Conservation (phyloP, 805 yeast genomes). For the Nakazawaea ernobii region DNA sequence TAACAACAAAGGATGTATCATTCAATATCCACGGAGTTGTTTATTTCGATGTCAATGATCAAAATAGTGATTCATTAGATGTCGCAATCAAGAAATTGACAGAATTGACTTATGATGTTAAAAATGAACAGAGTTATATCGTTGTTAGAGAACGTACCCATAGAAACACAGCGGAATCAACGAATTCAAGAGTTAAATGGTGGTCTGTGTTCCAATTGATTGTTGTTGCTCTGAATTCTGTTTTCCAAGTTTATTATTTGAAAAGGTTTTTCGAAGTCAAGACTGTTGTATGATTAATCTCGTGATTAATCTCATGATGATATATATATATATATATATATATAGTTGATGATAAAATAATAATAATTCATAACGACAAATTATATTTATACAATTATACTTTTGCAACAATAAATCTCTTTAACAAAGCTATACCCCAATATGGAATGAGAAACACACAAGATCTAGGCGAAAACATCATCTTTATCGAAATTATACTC, state of each 20-base stretch:
- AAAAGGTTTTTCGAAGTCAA: conserved; percentile 95
- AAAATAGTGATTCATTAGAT: conserved; percentile 74
- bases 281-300: conserved; percentile 73
- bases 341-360: too few relatives aligned
- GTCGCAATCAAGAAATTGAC: conserved; percentile 72
- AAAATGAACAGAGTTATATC: conserved; percentile 88
- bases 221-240: conserved; percentile 79
- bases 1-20: conserved; percentile 82
- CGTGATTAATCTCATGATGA: background rate
- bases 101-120: conserved; percentile 76
- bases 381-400: background rate
- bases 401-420: too few relatives aligned
- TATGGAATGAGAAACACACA: too few relatives aligned
- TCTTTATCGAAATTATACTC: conserved; percentile 62
- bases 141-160: conserved; percentile 96
- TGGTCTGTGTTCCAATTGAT: conserved; percentile 91
- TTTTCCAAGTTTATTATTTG: conserved; percentile 91
- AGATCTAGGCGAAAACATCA: conserved; percentile 57
- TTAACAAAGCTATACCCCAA: too few relatives aligned
- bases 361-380: too few relatives aligned
- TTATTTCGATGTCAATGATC: conserved; percentile 65
- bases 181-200: conserved; percentile 95
- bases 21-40: conserved; percentile 93
- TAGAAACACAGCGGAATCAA: conserved; percentile 97
- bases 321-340: background rate